phyloP scores from a whole-genome alignment of 352 stramenopile species.

The Thalassiosira exigua region DNA sequence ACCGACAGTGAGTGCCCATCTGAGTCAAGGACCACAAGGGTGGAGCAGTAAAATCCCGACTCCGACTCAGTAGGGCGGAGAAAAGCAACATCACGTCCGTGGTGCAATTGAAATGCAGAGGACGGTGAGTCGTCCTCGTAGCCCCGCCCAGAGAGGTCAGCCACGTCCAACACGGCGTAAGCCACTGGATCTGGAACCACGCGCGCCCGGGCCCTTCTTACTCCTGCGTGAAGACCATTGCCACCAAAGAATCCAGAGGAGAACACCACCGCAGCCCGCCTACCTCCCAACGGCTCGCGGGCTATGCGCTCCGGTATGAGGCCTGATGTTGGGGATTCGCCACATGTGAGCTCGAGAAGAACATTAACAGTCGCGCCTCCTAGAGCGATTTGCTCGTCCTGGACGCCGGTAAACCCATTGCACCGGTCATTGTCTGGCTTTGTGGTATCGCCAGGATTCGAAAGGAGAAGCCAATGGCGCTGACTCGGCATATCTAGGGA shows the following conservation, averaged over 20 bases:
- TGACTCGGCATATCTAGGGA: slow-evolving; percentile 37
- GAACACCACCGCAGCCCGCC: slow-evolving; percentile 49
- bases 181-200: slow-evolving; percentile 35
- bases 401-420: too few species aligned
- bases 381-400: slow-evolving; percentile 38
- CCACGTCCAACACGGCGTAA: slow-evolving; percentile 61
- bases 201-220: slow-evolving; percentile 28
- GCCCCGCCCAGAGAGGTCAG: slow-evolving; percentile 48
- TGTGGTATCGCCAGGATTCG: slow-evolving; percentile 58
- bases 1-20: slow-evolving; percentile 41
- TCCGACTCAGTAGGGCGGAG: slow-evolving; percentile 41
- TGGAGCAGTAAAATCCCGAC: slow-evolving; percentile 56
- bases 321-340: slow-evolving; percentile 55
- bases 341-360: slow-evolving; percentile 75
- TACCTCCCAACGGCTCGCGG: slow-evolving; percentile 9
- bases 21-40: slow-evolving; percentile 43
- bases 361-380: slow-evolving; percentile 58
- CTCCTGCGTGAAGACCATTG: neutral
- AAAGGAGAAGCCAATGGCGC: slow-evolving; percentile 74
- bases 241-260: slow-evolving; percentile 48
- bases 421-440: too few species aligned
- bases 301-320: slow-evolving; percentile 49
- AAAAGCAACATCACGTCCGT: slow-evolving; percentile 78
- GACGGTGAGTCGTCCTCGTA: too few species aligned
- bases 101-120: slow-evolving; percentile 59